Conservation (phyloP, 495 filamentous ascomycete species). For the Tuber melanosporum region DNA sequence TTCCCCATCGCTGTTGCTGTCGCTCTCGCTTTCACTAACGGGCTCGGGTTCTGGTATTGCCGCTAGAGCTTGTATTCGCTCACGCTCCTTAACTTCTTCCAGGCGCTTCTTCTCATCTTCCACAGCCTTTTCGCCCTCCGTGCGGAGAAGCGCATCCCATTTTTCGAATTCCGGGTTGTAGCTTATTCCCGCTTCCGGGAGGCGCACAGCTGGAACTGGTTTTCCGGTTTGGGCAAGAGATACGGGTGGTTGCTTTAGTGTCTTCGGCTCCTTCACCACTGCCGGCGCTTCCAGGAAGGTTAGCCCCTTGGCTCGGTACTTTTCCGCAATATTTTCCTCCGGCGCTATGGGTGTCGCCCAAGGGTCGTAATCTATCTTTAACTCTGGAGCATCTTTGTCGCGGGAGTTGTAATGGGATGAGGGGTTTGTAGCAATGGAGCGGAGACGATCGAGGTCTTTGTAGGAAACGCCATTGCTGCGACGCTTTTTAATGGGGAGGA, state of each 20-base stretch:
- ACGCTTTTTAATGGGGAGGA: slow-evolving; percentile 66
- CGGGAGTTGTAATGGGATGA: not conserved
- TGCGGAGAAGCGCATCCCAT: slow-evolving; percentile 66
- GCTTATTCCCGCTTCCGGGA: slow-evolving; percentile 71
- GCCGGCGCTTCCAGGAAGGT: slow-evolving; percentile 59
- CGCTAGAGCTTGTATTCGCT: slow-evolving; percentile 51
- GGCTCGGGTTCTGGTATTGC: slow-evolving; percentile 55
- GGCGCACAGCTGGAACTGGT: slow-evolving; percentile 65
- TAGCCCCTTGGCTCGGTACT: slow-evolving; percentile 43
- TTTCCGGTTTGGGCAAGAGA: slow-evolving; percentile 74
- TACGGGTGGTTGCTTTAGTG: slow-evolving; percentile 67
- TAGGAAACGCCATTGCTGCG: slow-evolving; percentile 67
- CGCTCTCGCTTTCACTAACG: slow-evolving; percentile 59
- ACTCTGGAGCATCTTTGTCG: slow-evolving; percentile 32
- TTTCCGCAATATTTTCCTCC: slow-evolving; percentile 47
- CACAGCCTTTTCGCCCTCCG: slow-evolving; percentile 70
- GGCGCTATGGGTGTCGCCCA: slow-evolving; percentile 56
- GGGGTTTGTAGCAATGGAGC: slow-evolving; percentile 55
- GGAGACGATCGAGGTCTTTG: slow-evolving; percentile 71
- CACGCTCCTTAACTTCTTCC: slow-evolving; percentile 58
- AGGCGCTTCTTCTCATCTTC: slow-evolving; percentile 72
- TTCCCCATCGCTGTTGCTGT: slow-evolving; percentile 63
- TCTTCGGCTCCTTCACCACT: slow-evolving; percentile 63
- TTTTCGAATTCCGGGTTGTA: slow-evolving; percentile 87
- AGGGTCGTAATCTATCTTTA: slow-evolving; percentile 60